Percentiles rank a stretch among this genome's conserved stretches.
These are phyloP conservation scores for Aureobasidium namibiae DNA, from an alignment of 2,329 filamentous ascomycete genomes.

Conservation along the genomic window DNA sequence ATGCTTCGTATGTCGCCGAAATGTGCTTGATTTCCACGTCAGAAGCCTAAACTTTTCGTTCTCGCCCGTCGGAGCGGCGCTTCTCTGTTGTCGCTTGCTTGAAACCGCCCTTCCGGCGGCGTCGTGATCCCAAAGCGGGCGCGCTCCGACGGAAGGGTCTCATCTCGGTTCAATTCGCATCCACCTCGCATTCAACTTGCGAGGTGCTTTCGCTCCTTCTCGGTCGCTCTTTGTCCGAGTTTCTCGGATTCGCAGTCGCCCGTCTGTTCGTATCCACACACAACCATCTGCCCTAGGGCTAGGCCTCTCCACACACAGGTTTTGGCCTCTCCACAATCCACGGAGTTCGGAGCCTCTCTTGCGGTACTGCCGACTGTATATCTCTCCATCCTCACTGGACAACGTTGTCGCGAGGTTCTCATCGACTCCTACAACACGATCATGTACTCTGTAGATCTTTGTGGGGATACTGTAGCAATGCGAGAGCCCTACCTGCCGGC, in stretches of 20 bases:
- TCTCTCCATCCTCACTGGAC: background rate
- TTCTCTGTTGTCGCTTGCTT: background rate
- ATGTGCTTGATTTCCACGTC: background rate
- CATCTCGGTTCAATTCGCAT: slow-evolving; percentile 6
- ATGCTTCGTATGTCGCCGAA: background rate
- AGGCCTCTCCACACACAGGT: background rate
- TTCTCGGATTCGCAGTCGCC: background rate
- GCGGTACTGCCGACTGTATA: background rate
- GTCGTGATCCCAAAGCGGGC: background rate
- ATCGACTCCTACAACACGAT: no score
- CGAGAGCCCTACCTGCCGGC: background rate
- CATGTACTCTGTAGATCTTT: background rate
- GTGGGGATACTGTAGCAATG: background rate
- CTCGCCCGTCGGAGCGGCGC: background rate
- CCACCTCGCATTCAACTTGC: background rate
- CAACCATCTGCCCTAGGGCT: background rate
- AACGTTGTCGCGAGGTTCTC: background rate
- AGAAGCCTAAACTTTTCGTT: background rate
- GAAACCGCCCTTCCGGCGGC: background rate
- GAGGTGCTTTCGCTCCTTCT: background rate
- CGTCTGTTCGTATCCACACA: no score
- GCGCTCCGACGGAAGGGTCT: background rate
- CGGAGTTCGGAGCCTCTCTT: no score
- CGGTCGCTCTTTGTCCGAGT: background rate
- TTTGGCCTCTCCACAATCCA: background rate